Base-by-base conservation (phyloP, 441 rosid genomes). In the Breynia disticha region DNA sequence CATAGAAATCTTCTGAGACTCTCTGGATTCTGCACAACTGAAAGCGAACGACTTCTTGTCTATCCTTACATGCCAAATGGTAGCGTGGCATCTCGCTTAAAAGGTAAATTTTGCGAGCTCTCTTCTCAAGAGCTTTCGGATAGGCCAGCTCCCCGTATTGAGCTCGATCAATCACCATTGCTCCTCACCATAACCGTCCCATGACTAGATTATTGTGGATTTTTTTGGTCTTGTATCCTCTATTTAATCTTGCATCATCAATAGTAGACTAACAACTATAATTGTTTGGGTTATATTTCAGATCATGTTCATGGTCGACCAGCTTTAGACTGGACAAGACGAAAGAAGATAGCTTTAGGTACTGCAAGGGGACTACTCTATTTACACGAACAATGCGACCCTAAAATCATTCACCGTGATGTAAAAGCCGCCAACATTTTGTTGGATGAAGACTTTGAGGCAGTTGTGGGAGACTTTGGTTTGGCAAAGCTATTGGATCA, bases 381-480 rank as follows among this genome's bases (percentile, higher is more conserved):
- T 63, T 75, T 90, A 48, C 98, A 90, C 1, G 98, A 90, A 77
- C 98, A 90, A 50, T 90, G 98, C 38, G 96, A 90, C 54, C 98
- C 96, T 0, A 90, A 90, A 70, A 87, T 90, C 17, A 90, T 90
- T 24, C 97, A 90, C 59, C 76, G 96, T 1, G 98, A 90, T 56
- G 98, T 90, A 63, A 90, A 90, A 65, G 98, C 98, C 0, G 98
- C 98, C 71, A 90, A 90, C 69, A 90, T 90, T 65, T 72, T 90
- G 54, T 63, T 87, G 74, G 98, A 90, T 56, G 94, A 80, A 59
- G 96, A 85, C 54, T 87, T 87, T 61, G 98, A 91, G 66, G 98
- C 96, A 15, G 86, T 91, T 32, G 98, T 91, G 38, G 98, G 98
- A n/a, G 98, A 91, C 74, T 87, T 91, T 19, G 98, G 98, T 59